Evolutionary conservation across 2,329 filamentous ascomycete genomes (phyloP).

Genomic region (Pseudogymnoascus sp.): DNA sequence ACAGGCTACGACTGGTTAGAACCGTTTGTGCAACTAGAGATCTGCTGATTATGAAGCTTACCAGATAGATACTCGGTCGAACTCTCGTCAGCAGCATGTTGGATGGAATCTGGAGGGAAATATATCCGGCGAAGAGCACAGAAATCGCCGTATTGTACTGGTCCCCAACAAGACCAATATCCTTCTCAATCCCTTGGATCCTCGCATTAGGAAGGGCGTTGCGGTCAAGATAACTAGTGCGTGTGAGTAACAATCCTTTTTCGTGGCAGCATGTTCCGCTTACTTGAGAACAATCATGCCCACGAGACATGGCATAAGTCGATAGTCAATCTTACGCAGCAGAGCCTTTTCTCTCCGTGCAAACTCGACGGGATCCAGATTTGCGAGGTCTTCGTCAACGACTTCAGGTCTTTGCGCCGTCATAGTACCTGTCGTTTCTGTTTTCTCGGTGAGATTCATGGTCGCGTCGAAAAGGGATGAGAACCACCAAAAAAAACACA

Average conservation of each 20-base stretch:
- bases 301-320: constrained; percentile 19
- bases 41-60: not conserved
- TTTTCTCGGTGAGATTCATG: not conserved
- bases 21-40: not conserved
- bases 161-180: constrained; percentile 32
- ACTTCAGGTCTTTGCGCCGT: not conserved
- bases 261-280: not conserved
- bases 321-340: constrained; percentile 17
- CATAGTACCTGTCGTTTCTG: not conserved
- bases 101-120: constrained; percentile 42
- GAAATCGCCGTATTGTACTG: constrained; percentile 28
- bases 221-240: constrained; percentile 29
- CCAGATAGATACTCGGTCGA: constrained; percentile 27
- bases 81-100: constrained; percentile 44
- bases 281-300: constrained; percentile 19
- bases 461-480: not conserved
- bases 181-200: constrained; percentile 19
- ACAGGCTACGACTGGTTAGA: constrained; percentile 22
- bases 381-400: not conserved
- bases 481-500: not conserved
- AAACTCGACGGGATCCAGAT: not conserved
- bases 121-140: constrained; percentile 37
- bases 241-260: not conserved
- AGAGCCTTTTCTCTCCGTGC: constrained; percentile 13
- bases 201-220: constrained; percentile 23